Evolutionary conservation across 805 yeast genomes (phyloP).

Genomic region (Spathaspora boniae): DNA sequence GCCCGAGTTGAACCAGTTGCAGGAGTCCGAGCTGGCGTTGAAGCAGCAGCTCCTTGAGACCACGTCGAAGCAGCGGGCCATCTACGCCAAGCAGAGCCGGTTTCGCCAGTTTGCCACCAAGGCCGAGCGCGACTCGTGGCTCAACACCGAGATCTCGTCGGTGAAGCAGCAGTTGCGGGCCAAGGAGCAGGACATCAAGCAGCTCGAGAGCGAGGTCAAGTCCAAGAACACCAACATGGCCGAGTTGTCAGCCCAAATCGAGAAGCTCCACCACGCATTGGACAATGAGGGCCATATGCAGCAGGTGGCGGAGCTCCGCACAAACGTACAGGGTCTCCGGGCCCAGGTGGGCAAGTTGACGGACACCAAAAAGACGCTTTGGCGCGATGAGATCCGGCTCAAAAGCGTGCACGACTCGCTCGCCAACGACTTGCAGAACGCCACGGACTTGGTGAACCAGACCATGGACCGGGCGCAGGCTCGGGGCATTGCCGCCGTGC

Average conservation of each 20-base stretch:
- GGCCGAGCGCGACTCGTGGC: conserved; percentile 66
- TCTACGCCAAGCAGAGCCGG: conserved; percentile 72
- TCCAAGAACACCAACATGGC: conserved; percentile 22
- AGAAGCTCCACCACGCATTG: conserved; percentile 12
- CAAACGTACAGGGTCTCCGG: conserved; percentile 40
- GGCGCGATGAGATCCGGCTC: conserved; percentile 75
- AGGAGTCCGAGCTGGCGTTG: conserved; percentile 35
- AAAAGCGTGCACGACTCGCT: conserved; percentile 55
- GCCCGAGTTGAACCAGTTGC: conserved; percentile 42
- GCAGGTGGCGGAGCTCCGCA: conserved; percentile 12
- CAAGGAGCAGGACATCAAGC: conserved; percentile 21
- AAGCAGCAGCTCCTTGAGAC: conserved; percentile 39
- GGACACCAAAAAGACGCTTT: conserved; percentile 66
- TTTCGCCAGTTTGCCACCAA: conserved; percentile 53
- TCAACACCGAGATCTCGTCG: conserved; percentile 46
- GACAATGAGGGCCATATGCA: conserved; percentile 9
- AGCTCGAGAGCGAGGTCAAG: conserved; percentile 18
- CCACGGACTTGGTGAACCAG: conserved; percentile 60
- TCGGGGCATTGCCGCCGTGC: conserved; percentile 67
- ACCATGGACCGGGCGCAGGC: conserved; percentile 74
- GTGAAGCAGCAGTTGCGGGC: conserved; percentile 26
- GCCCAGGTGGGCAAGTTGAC: conserved; percentile 40
- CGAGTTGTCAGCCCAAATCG: conserved; percentile 13
- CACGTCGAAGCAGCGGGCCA: conserved; percentile 50
- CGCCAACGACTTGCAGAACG: conserved; percentile 49